These are phyloP conservation scores for Euphorbia lathyris DNA, from an alignment of 345 rosid species.

Conservation along the genomic window DNA sequence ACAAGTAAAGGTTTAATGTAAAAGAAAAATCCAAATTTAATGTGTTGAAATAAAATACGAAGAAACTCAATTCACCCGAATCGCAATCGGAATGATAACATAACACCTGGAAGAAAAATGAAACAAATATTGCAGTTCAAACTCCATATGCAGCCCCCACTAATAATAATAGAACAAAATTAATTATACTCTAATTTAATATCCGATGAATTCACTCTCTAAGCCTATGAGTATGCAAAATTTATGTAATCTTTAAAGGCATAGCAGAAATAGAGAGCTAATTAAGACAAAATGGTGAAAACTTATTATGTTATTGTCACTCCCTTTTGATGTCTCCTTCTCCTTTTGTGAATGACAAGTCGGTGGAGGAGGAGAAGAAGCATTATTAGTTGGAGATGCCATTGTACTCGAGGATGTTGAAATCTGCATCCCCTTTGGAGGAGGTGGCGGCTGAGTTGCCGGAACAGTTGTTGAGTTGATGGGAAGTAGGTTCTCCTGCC, in stretches of 20 bases:
- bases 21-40: too few relatives aligned
- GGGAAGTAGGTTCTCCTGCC: not conserved
- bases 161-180: too few relatives aligned
- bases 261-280: slow-evolving; percentile 7
- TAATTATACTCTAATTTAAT: too few relatives aligned
- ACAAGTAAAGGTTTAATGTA: too few relatives aligned
- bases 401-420: not conserved
- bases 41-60: too few relatives aligned
- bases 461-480: not conserved
- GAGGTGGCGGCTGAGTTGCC: slow-evolving; percentile 12
- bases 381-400: not conserved
- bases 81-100: too few relatives aligned
- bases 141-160: too few relatives aligned
- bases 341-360: not conserved
- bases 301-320: slow-evolving; percentile 1
- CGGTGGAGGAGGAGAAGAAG: not conserved
- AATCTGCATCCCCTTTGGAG: slow-evolving; percentile 12
- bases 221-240: not conserved
- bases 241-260: not conserved
- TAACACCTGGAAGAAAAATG: too few relatives aligned
- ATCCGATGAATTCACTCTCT: too few relatives aligned
- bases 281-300: slow-evolving; percentile 1
- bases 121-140: too few relatives aligned
- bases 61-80: too few relatives aligned
- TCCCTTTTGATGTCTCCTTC: slow-evolving; percentile 13